Conservation (phyloP, 228 moss, liverwort and hornwort genomes). For the Sphagnum magellanicum region DNA sequence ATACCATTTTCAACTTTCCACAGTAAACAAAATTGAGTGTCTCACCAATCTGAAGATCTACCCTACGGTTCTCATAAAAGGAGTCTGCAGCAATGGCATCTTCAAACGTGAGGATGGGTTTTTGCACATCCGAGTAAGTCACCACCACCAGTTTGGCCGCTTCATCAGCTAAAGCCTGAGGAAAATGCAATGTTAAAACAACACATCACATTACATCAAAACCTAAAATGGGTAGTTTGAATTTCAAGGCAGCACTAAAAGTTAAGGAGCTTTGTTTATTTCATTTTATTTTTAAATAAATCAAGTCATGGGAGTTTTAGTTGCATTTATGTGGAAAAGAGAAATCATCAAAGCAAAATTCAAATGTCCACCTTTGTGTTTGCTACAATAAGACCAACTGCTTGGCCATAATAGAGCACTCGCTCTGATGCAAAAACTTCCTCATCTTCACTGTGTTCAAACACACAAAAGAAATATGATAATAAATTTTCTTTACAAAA, state of each 20-base stretch:
- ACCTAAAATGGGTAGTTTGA: too few relatives aligned
- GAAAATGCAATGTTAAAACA: too few relatives aligned
- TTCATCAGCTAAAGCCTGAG: conserved; percentile 58
- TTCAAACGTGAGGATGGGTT: conserved; percentile 63
- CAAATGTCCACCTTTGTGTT: conserved; percentile 48
- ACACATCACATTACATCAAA: too few relatives aligned
- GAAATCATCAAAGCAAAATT: too few relatives aligned
- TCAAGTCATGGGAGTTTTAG: too few relatives aligned
- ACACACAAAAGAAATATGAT: not conserved
- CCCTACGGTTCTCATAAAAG: conserved; percentile 45
- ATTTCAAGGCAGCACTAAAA: too few relatives aligned
- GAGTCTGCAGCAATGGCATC: conserved; percentile 65
- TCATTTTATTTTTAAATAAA: too few relatives aligned
- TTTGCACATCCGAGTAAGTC: conserved; percentile 48
- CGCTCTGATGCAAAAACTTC: conserved; percentile 67
- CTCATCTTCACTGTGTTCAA: conserved; percentile 61
- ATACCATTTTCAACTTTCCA: too few relatives aligned
- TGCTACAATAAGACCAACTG: conserved; percentile 75
- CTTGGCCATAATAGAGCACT: conserved; percentile 63
- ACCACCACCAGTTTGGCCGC: conserved; percentile 68
- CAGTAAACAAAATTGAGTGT: not conserved
- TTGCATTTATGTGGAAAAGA: too few relatives aligned
- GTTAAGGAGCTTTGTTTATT: too few relatives aligned
- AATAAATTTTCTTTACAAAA: too few relatives aligned
- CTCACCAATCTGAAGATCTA: conserved; percentile 45